Percentiles rank a stretch among this genome's conserved stretches.
These are phyloP conservation scores for Pseudotulostoma volvatum DNA, from an alignment of 495 filamentous ascomycete genomes.

Conservation along the genomic window DNA sequence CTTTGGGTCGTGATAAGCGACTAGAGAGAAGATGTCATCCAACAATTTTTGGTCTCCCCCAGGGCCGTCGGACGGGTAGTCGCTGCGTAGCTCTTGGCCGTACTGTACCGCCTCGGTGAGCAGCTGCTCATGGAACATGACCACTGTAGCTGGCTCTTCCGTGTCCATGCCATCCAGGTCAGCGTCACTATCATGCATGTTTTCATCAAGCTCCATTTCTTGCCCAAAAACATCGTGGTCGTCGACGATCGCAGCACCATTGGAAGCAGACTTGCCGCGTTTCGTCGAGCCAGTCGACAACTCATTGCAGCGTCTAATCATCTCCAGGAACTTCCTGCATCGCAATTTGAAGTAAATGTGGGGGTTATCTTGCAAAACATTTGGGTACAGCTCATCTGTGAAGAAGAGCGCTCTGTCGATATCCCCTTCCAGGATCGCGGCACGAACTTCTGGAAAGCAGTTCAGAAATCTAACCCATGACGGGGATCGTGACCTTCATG, in stretches of 20 bases:
- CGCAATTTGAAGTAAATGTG: conserved; percentile 81
- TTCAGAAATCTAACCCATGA: no score
- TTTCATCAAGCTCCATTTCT: conserved; percentile 71
- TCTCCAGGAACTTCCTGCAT: conserved; percentile 88
- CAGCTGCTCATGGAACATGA: conserved; percentile 37
- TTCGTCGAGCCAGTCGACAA: conserved; percentile 28
- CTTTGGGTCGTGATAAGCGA: conserved; percentile 71
- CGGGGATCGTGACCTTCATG: conserved; percentile 9
- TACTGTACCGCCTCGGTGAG: conserved; percentile 59
- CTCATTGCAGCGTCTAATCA: conserved; percentile 73
- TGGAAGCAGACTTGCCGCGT: conserved; percentile 19
- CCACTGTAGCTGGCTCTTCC: conserved; percentile 21
- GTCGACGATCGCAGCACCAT: conserved; percentile 10
- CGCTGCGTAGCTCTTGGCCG: conserved; percentile 57
- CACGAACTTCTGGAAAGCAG: conserved; percentile 66
- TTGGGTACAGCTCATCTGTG: conserved; percentile 62
- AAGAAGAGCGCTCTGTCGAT: conserved; percentile 78
- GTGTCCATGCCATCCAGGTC: conserved; percentile 39
- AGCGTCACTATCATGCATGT: conserved; percentile 29
- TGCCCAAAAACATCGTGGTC: conserved; percentile 31
- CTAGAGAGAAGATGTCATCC: conserved; percentile 72
- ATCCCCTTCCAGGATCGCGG: conserved; percentile 81
- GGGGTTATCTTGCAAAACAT: conserved; percentile 67
- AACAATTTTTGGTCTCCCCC: conserved; percentile 59
- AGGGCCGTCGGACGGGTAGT: conserved; percentile 53